phyloP scores from a whole-genome alignment of 345 rosid genomes.

The Eutrema japonicum region DNA sequence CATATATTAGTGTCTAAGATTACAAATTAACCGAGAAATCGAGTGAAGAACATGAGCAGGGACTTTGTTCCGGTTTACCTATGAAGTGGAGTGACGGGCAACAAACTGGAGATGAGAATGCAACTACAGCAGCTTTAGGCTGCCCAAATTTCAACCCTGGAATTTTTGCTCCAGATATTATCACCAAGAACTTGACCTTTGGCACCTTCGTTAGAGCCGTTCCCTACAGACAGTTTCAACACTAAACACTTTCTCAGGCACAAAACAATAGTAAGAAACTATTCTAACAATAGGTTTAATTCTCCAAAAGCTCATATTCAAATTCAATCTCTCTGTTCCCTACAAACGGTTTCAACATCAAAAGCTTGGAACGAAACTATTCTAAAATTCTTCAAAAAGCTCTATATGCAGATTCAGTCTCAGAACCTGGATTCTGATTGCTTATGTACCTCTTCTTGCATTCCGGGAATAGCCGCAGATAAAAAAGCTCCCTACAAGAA shows the following conservation, averaged over 20 bases:
- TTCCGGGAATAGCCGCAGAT: constrained; percentile 39
- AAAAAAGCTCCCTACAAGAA: constrained; percentile 40
- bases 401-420: not conserved
- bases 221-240: constrained; percentile 22
- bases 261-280: not conserved
- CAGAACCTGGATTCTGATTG: constrained; percentile 2
- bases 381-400: not conserved
- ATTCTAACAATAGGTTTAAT: not conserved
- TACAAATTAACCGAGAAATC: not conserved
- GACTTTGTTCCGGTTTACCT: constrained; percentile 44
- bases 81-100: constrained; percentile 69
- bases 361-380: not conserved
- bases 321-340: not conserved
- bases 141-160: constrained; percentile 51
- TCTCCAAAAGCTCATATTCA: not conserved
- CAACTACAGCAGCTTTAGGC: constrained; percentile 56
- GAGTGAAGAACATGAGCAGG: not conserved
- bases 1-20: not conserved
- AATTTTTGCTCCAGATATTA: constrained; percentile 54
- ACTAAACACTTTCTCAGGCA: constrained; percentile 18
- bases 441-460: constrained; percentile 41
- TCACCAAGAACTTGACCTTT: constrained; percentile 55
- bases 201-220: constrained; percentile 51
- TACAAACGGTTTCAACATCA: not conserved
- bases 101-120: constrained; percentile 54